phyloP scores from a whole-genome alignment of 257 asterid species.

The Leptodermis oblonga region DNA sequence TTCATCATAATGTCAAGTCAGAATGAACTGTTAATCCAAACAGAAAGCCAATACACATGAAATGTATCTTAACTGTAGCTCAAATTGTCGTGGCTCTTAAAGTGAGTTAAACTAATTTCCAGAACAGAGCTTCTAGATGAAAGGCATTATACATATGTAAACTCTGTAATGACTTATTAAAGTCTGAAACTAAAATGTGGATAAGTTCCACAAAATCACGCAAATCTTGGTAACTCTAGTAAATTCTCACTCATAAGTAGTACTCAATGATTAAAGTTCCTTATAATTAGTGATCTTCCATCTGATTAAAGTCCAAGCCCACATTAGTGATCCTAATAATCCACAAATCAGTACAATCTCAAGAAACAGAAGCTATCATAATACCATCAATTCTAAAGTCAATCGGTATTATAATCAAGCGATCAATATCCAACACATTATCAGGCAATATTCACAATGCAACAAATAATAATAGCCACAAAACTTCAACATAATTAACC shows the following conservation, averaged over 20 bases:
- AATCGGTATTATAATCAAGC: not conserved
- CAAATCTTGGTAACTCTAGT: not conserved
- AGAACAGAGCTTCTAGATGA: not conserved
- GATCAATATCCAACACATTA: not conserved
- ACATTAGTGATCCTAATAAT: not conserved
- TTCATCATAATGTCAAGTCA: not conserved
- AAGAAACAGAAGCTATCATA: not conserved
- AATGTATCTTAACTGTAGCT: not conserved
- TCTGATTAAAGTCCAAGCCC: not conserved
- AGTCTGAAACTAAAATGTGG: not conserved
- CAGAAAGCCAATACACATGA: not conserved
- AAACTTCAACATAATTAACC: not conserved
- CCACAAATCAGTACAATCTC: not conserved
- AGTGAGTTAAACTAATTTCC: not conserved
- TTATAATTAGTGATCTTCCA: too few relatives aligned
- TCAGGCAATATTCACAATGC: not conserved
- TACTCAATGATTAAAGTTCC: too few relatives aligned
- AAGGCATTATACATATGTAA: not conserved
- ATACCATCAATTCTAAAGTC: not conserved
- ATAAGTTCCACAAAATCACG: not conserved
- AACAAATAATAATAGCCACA: conserved; percentile 7
- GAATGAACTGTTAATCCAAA: too few relatives aligned
- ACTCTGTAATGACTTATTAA: not conserved
- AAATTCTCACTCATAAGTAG: not conserved
- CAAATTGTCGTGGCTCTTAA: not conserved